Evolutionary conservation across 305 asterid species (phyloP).

Genomic region (Fraxinus latifolia): DNA sequence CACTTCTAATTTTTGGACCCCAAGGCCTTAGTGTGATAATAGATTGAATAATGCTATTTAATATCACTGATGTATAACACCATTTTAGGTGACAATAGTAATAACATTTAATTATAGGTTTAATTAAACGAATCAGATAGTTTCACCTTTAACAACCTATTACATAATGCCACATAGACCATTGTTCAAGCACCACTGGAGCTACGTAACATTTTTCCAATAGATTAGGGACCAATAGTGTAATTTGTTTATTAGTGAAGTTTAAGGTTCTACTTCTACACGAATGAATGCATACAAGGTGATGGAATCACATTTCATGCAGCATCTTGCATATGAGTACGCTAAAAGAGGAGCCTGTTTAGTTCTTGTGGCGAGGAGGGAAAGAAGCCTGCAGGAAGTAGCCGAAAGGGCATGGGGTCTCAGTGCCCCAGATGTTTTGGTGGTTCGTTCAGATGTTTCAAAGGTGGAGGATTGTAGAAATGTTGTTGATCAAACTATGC

Average conservation of each 20-base stretch:
- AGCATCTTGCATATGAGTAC: slow-evolving; percentile 60
- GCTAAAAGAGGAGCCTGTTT: slow-evolving; percentile 74
- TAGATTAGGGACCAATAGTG: not conserved
- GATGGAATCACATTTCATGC: not conserved
- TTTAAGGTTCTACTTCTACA: not conserved
- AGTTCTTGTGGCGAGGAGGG: slow-evolving; percentile 74
- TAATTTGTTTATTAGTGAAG: not conserved
- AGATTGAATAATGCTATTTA: no score
- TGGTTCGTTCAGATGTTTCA: slow-evolving; percentile 54
- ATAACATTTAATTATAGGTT: not conserved
- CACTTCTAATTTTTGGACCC: not conserved
- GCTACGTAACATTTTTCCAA: not conserved
- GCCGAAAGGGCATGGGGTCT: slow-evolving; percentile 54
- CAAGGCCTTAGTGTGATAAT: no score
- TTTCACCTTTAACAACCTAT: not conserved
- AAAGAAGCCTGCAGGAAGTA: slow-evolving; percentile 51
- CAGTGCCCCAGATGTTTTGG: slow-evolving; percentile 62
- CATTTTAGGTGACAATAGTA: no score
- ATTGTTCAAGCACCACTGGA: not conserved
- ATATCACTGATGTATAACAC: no score
- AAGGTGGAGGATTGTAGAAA: slow-evolving; percentile 58
- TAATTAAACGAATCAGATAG: not conserved
- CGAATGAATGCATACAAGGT: not conserved
- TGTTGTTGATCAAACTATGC: slow-evolving; percentile 63
- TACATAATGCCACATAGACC: not conserved